These are phyloP conservation scores for Phylloporus sp. DNA, from an alignment of 768 basidiomycete genomes.

Conservation along the genomic window DNA sequence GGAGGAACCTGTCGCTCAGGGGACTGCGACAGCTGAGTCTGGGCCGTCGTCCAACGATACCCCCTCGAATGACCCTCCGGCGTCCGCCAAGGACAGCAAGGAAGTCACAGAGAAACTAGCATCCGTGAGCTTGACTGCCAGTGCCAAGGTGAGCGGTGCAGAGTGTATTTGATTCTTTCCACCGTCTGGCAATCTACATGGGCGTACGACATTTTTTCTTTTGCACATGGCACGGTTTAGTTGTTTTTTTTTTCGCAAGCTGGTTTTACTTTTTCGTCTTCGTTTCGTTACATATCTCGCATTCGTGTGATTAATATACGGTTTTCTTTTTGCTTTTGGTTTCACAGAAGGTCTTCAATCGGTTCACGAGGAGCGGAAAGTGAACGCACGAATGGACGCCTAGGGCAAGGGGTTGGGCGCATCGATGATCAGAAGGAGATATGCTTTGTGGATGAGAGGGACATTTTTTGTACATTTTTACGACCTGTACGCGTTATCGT, in stretches of 20 bases:
- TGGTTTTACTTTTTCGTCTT: not conserved
- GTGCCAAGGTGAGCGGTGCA: constrained; percentile 28
- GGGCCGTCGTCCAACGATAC: not conserved
- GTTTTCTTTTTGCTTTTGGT: constrained; percentile 2
- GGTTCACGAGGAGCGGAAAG: constrained; percentile 22
- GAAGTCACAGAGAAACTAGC: constrained; percentile 26
- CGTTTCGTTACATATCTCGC: constrained; percentile 3
- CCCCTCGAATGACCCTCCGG: constrained; percentile 2
- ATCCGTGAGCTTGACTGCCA: constrained; percentile 26
- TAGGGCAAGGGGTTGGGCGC: not conserved
- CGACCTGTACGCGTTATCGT: constrained; percentile 2
- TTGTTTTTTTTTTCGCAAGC: constrained; percentile 3
- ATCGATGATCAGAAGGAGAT: not conserved
- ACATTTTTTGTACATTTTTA: constrained; percentile 5
- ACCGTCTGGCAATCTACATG: not conserved
- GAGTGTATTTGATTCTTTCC: constrained; percentile 13
- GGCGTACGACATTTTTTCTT: not conserved
- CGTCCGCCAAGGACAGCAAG: constrained; percentile 16
- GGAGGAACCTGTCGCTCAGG: constrained; percentile 1
- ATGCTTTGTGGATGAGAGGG: not conserved
- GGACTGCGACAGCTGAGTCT: not conserved
- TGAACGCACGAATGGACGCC: constrained; percentile 8
- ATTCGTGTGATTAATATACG: constrained; percentile 23
- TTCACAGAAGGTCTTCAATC: constrained; percentile 28
- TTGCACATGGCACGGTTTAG: not conserved